Evolutionary conservation across 2,329 filamentous ascomycete genomes (phyloP).

Genomic region (Emydomyces testavorans): DNA sequence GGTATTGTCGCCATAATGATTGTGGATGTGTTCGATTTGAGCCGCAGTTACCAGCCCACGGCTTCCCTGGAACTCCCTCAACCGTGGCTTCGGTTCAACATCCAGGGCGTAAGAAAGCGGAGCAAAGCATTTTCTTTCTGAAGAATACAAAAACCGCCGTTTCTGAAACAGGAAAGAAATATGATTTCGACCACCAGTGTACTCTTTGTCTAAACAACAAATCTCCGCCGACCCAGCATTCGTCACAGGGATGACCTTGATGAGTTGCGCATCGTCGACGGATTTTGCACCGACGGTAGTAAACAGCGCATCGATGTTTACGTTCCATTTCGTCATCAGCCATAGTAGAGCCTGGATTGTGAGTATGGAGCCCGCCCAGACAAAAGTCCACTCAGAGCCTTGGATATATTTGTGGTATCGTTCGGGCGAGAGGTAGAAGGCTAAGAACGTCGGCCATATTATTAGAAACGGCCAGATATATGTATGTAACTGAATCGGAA

Average conservation of each 20-base stretch:
- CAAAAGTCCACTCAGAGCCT: conserved; percentile 95
- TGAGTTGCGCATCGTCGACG: conserved; percentile 64
- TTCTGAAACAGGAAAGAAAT: conserved; percentile 95
- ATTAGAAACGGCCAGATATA: conserved; percentile 91
- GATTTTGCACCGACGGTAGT: conserved; percentile 60
- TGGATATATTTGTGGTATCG: conserved; percentile 85
- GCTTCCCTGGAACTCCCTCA: conserved; percentile 68
- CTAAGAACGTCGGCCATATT: conserved; percentile 82
- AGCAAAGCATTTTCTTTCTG: conserved; percentile 60
- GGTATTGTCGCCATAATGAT: conserved; percentile 90
- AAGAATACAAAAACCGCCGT: conserved; percentile 79
- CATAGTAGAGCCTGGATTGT: conserved; percentile 80
- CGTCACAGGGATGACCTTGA: conserved; percentile 81
- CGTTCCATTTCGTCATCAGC: conserved; percentile 96
- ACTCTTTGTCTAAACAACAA: conserved; percentile 66
- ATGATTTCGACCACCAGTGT: conserved; percentile 60
- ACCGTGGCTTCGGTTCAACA: conserved; percentile 64
- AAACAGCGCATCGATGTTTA: conserved; percentile 71
- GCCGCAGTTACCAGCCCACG: conserved; percentile 60
- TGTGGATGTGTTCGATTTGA: conserved; percentile 69
- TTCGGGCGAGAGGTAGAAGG: conserved; percentile 70
- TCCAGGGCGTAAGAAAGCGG: conserved; percentile 79
- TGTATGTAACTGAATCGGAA: conserved; percentile 66
- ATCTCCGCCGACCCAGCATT: conserved; percentile 88
- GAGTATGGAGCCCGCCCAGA: conserved; percentile 80